A percentile compares a stretch with the other conserved stretches of the same genome.
phyloP scores from a whole-genome alignment of 2,329 filamentous ascomycete species.

The Cercospora sp. region DNA sequence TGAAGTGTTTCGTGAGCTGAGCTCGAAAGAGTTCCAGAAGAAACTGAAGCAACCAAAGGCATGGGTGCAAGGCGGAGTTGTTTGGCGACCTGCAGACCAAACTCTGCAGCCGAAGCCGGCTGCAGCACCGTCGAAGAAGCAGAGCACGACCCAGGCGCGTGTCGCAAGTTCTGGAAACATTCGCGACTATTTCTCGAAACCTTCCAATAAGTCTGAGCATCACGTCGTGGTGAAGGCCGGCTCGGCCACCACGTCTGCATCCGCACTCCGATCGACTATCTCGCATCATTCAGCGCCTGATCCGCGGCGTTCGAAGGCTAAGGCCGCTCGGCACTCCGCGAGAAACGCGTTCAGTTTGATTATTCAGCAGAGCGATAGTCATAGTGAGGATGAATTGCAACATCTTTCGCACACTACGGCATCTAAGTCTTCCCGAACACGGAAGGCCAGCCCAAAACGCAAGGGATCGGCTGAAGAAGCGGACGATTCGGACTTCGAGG shows the following conservation, averaged over 20 bases:
- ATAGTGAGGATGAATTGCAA: conserved; percentile 2
- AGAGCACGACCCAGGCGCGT: background rate
- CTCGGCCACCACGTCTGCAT: background rate
- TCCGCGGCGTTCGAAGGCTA: background rate
- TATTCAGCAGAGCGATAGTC: background rate
- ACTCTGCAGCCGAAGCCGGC: background rate
- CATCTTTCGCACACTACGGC: background rate
- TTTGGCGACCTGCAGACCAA: background rate
- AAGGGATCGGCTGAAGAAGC: background rate
- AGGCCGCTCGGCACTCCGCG: background rate
- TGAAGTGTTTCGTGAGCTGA: background rate
- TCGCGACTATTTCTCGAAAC: background rate
- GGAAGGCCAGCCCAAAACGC: background rate
- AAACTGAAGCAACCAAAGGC: background rate
- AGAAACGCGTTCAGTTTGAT: conserved; percentile 3
- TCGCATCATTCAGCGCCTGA: background rate
- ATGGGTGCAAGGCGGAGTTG: background rate
- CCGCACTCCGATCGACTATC: background rate
- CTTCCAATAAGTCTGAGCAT: too few species aligned
- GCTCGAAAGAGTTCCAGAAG: background rate
- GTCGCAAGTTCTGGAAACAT: background rate
- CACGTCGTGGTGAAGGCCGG: background rate
- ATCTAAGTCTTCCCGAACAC: background rate
- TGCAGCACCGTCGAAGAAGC: background rate
- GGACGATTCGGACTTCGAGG: background rate